Conservation (phyloP, 345 rosid species). For the Linum lewisii region DNA sequence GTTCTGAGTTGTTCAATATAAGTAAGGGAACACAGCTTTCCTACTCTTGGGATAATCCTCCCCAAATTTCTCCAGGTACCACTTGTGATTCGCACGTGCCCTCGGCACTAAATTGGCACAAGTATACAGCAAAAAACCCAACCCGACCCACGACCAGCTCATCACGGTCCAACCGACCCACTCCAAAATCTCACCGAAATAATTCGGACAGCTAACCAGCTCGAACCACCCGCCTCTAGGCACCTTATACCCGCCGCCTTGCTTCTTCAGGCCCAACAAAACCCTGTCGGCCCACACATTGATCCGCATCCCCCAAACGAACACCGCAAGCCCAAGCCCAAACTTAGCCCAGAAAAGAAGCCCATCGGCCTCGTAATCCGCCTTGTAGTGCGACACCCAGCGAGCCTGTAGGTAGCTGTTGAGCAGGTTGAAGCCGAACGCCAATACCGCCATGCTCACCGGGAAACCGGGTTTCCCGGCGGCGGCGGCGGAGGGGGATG, state of each 20-base stretch:
- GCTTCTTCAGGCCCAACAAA: constrained; percentile 51
- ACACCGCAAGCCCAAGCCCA: constrained; percentile 37
- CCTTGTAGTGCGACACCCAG: constrained; percentile 70
- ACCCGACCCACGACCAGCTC: constrained; percentile 81
- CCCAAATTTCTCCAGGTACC: constrained; percentile 71
- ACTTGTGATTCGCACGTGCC: constrained; percentile 49
- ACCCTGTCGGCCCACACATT: constrained; percentile 63
- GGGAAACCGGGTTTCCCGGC: constrained; percentile 30
- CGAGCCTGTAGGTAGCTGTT: constrained; percentile 70
- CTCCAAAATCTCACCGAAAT: constrained; percentile 73
- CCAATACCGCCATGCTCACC: constrained; percentile 43
- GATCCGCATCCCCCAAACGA: constrained; percentile 51
- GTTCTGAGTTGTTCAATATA: constrained; percentile 34
- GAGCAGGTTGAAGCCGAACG: constrained; percentile 53
- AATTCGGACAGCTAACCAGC: constrained; percentile 77
- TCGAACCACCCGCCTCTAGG: constrained; percentile 84
- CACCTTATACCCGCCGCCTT: constrained; percentile 57
- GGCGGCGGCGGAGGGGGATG: not conserved
- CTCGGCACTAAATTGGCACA: constrained; percentile 77
- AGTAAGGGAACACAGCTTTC: constrained; percentile 69
- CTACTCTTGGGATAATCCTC: constrained; percentile 61
- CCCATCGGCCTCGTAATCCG: constrained; percentile 33
- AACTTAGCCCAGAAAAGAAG: constrained; percentile 49
- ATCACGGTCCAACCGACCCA: constrained; percentile 88
- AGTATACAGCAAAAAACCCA: constrained; percentile 66